Conservation (phyloP, 108 stramenopile genomes). For the Licmophora abbreviata region DNA sequence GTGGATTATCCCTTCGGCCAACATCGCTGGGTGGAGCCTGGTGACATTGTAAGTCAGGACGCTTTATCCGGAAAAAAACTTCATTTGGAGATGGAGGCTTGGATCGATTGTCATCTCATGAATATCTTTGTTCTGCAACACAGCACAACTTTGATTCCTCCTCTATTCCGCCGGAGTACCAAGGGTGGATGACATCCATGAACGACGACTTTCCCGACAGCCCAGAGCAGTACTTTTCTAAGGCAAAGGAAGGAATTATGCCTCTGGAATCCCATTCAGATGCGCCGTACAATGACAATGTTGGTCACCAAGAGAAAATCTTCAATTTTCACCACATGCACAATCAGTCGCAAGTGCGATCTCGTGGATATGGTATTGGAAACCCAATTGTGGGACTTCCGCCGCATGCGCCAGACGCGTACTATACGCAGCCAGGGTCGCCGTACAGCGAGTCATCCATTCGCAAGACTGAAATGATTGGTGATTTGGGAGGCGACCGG, state of each 20-base stretch:
- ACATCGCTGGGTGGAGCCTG: conserved; percentile 96
- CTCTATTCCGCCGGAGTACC: conserved; percentile 89
- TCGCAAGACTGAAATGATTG: conserved; percentile 52
- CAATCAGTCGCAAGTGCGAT: conserved; percentile 77
- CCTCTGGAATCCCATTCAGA: conserved; percentile 39
- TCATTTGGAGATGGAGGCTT: too few relatives aligned
- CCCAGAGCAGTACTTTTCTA: conserved; percentile 40
- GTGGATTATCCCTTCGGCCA: conserved; percentile 90
- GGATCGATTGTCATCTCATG: too few relatives aligned
- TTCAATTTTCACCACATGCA: conserved; percentile 77
- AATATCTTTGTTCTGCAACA: conserved; percentile 14
- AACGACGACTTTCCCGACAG: conserved; percentile 68
- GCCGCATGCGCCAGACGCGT: conserved; percentile 63
- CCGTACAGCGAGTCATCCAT: conserved; percentile 79
- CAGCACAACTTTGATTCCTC: conserved; percentile 93
- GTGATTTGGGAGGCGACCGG: conserved; percentile 78
- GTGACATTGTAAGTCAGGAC: conserved; percentile 46
- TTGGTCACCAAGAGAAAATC: conserved; percentile 69
- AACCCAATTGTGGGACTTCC: conserved; percentile 79
- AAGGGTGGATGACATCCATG: conserved; percentile 92
- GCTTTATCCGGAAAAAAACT: too few relatives aligned
- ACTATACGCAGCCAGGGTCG: conserved; percentile 92
- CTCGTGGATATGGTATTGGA: conserved; percentile 82
- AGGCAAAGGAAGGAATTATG: conserved; percentile 34
- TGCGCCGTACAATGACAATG: conserved; percentile 56